A percentile compares a stretch with the other conserved stretches of the same genome.
Evolutionary conservation across 371 early-diverging fungal species (phyloP).

Genomic region (Mortierella sp.): DNA sequence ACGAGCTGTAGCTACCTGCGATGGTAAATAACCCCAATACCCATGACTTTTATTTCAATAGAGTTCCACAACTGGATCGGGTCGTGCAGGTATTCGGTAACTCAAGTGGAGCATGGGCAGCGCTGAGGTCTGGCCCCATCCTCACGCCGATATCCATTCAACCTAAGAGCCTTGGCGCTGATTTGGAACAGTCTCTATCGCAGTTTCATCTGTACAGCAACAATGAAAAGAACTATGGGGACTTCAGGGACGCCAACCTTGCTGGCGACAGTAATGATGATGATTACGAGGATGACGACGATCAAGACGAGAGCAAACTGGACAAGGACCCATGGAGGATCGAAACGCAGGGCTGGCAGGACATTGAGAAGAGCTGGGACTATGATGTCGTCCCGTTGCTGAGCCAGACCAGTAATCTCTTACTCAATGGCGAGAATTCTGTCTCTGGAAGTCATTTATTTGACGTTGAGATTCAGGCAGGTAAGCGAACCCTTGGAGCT

Average conservation of each 20-base stretch:
- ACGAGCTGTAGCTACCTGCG: background rate
- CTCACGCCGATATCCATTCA: slow-evolving; percentile 33
- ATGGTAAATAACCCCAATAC: background rate
- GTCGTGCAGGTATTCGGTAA: slow-evolving; percentile 67
- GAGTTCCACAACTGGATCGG: slow-evolving; percentile 65
- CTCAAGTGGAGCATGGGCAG: slow-evolving; percentile 73
- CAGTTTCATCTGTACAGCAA: slow-evolving; percentile 46
- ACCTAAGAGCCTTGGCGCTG: slow-evolving; percentile 49
- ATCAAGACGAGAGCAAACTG: slow-evolving; percentile 21
- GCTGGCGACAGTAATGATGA: slow-evolving; percentile 12
- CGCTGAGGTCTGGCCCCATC: slow-evolving; percentile 63
- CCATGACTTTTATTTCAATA: background rate
- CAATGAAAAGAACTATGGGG: slow-evolving; percentile 30
- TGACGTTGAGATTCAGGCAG: slow-evolving; percentile 56
- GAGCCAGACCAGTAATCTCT: slow-evolving; percentile 36
- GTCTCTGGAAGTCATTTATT: slow-evolving; percentile 60
- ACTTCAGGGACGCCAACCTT: background rate
- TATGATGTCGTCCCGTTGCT: slow-evolving; percentile 36
- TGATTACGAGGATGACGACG: slow-evolving; percentile 32
- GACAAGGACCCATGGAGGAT: slow-evolving; percentile 43
- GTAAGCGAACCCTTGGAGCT: slow-evolving; percentile 59
- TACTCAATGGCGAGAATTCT: slow-evolving; percentile 19
- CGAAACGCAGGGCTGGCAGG: slow-evolving; percentile 39
- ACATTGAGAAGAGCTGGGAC: slow-evolving; percentile 51
- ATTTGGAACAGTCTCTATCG: slow-evolving; percentile 60